Evolutionary conservation across 805 yeast species (phyloP).

Genomic region (Brettanomyces naardenensis): DNA sequence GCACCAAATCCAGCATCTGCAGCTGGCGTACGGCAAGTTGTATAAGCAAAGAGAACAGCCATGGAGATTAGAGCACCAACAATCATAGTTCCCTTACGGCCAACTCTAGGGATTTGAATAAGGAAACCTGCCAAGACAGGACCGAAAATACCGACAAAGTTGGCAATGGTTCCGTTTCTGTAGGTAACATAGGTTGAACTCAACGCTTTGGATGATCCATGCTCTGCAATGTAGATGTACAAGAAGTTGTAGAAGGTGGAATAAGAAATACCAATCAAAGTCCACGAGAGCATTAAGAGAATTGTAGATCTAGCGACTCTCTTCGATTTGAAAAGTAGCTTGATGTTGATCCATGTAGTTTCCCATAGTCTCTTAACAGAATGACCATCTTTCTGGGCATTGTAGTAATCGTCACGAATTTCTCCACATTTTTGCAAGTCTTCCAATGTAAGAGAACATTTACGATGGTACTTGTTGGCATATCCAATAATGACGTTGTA

Average conservation of each 20-base stretch:
- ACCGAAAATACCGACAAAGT: constrained; percentile 41
- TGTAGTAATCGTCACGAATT: constrained; percentile 21
- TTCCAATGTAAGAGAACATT: constrained; percentile 35
- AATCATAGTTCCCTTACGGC: constrained; percentile 51
- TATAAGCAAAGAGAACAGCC: constrained; percentile 53
- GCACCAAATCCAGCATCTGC: constrained; percentile 45
- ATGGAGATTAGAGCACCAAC: constrained; percentile 47
- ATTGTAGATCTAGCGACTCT: constrained; percentile 35
- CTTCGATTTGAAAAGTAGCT: constrained; percentile 38
- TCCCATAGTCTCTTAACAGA: constrained; percentile 21
- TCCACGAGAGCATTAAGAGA: constrained; percentile 47
- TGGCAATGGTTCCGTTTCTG: constrained; percentile 41
- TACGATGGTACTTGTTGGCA: constrained; percentile 37
- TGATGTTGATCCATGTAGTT: constrained; percentile 30
- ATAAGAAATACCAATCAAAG: constrained; percentile 49
- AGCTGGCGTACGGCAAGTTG: constrained; percentile 47
- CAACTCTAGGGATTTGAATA: constrained; percentile 28
- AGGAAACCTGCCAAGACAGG: constrained; percentile 44
- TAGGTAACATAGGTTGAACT: constrained; percentile 31
- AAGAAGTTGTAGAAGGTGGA: constrained; percentile 48
- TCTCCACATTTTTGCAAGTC: constrained; percentile 38
- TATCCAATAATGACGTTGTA: constrained; percentile 34
- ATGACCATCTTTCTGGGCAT: constrained; percentile 13
- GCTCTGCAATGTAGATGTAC: constrained; percentile 41
- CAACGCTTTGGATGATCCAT: constrained; percentile 40